A percentile compares a stretch with the other conserved stretches of the same genome.
Conservation (phyloP, 805 yeast species). For the Wickerhamiella domercqiae region DNA sequence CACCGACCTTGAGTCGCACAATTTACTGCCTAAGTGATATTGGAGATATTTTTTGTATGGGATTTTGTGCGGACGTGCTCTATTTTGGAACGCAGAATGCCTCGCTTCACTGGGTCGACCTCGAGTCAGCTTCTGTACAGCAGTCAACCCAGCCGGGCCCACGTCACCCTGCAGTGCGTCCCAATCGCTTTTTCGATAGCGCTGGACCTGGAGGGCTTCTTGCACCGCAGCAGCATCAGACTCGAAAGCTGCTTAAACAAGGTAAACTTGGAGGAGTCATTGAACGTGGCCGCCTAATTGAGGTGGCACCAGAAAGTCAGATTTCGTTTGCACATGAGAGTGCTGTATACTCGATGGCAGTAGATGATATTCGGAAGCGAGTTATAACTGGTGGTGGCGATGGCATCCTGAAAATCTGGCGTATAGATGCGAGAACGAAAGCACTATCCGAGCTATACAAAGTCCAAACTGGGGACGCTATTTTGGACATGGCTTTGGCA, state of each 20-base stretch:
- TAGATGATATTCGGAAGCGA: slow-evolving; percentile 18
- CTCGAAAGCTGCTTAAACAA: slow-evolving; percentile 5
- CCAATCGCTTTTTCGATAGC: slow-evolving; percentile 80
- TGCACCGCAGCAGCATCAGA: slow-evolving; percentile 21
- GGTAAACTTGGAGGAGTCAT: slow-evolving; percentile 1
- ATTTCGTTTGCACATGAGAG: slow-evolving; percentile 83
- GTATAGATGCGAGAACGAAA: slow-evolving; percentile 22
- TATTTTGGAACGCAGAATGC: slow-evolving; percentile 91
- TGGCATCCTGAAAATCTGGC: slow-evolving; percentile 76
- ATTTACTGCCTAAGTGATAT: slow-evolving; percentile 75
- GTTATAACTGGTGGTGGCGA: slow-evolving; percentile 79
- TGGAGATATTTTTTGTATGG: slow-evolving; percentile 81
- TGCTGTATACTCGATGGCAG: slow-evolving; percentile 55
- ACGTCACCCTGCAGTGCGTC: slow-evolving; percentile 35
- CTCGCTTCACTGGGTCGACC: slow-evolving; percentile 56
- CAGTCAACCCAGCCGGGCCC: neutral
- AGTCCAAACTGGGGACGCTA: slow-evolving; percentile 45
- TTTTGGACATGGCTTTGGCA: slow-evolving; percentile 47
- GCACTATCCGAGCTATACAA: slow-evolving; percentile 16
- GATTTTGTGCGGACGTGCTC: slow-evolving; percentile 48
- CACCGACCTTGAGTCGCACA: slow-evolving; percentile 35
- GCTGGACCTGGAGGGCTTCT: slow-evolving; percentile 60
- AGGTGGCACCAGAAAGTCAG: slow-evolving; percentile 52
- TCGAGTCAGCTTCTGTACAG: slow-evolving; percentile 9
- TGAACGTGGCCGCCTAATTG: slow-evolving; percentile 18